These are phyloP conservation scores for Pseudocercospora ulei DNA, from an alignment of 2,329 filamentous ascomycete genomes.

Conservation along the genomic window DNA sequence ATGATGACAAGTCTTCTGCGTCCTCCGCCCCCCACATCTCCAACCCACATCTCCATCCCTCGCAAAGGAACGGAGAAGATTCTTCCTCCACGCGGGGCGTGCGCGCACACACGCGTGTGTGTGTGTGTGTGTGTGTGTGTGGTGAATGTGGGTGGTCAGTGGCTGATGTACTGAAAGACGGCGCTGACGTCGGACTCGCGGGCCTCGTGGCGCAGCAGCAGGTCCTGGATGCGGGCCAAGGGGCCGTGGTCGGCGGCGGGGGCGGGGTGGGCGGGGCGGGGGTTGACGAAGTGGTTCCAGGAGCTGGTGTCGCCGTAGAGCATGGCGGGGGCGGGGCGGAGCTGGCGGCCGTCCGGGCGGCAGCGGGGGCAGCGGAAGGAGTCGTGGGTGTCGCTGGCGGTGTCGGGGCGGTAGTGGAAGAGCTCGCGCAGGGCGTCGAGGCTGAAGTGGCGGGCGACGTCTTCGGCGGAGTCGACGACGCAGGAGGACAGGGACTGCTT, in stretches of 20 bases:
- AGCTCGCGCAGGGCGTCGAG: constrained; percentile 82
- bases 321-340: constrained; percentile 85
- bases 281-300: constrained; percentile 98
- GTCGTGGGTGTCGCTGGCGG: constrained; percentile 88
- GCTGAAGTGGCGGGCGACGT: constrained; percentile 93
- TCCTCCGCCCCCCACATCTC: no score
- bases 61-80: no score
- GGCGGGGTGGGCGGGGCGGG: no score
- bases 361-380: constrained; percentile 98
- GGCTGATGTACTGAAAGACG: constrained; percentile 97
- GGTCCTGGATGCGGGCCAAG: constrained; percentile 75
- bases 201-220: constrained; percentile 77
- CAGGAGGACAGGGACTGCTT: constrained; percentile 95
- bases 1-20: no score
- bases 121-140: no score
- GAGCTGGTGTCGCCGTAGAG: constrained; percentile 95
- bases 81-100: no score
- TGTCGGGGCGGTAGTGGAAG: constrained; percentile 81
- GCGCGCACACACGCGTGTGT: no score
- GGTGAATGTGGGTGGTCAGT: no score
- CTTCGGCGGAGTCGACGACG: constrained; percentile 91
- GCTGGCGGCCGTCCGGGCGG: constrained; percentile 67
- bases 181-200: constrained; percentile 73
- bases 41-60: no score
- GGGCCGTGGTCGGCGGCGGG: constrained; percentile 51